Evolutionary conservation across 345 rosid genomes (phyloP), one percentile per base, ranked within the genome.

Genomic region (Lumnitzera racemosa): DNA sequence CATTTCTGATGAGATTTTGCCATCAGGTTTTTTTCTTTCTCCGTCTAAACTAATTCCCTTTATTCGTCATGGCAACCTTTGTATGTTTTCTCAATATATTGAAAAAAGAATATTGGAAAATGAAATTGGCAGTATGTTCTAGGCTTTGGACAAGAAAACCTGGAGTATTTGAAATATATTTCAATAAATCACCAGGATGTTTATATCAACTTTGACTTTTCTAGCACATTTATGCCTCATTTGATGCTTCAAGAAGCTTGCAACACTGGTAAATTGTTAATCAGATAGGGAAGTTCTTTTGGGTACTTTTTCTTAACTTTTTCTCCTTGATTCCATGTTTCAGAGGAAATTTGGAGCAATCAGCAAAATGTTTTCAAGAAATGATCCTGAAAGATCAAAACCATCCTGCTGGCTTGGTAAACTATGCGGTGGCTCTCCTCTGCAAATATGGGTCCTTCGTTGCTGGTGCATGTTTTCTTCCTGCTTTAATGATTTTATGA

Each of bases 341-440:
- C 85, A 90, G 99, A 60, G 96, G 97, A 63, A 76, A 84, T 71
- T 60, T 88, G 80, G 95, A 86, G 70, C 84, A 78, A 52, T 76
- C 99, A 65, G 89, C 83, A 58, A 90, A 83, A 70, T 94, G 95
- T 69, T 83, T 94, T 63, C 91, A 90, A 79, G 95, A 88, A 63
- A 60, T 94, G 81, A 70, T 90, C 53, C 77, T 88, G 53, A 86
- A 79, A 76, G 99, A 94, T 74, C 97, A 90, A 74, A 86, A 83
- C 54, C 99, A 94, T 78, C 99, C 99, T 51, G 83, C 96, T 31
- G 88, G 97, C 27, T 76, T 90, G 51, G 67, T 84, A 63, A 88
- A 94, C 65, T 94, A 88, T 76, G 96, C 97, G 51, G 89, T 87
- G 2, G 62, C 80, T 76, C 88, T 94, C 66, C 84, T 90, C 54